These are phyloP conservation scores for Basidiobolus meristosporus DNA, from an alignment of 371 early-diverging fungal genomes.

Conservation along the genomic window DNA sequence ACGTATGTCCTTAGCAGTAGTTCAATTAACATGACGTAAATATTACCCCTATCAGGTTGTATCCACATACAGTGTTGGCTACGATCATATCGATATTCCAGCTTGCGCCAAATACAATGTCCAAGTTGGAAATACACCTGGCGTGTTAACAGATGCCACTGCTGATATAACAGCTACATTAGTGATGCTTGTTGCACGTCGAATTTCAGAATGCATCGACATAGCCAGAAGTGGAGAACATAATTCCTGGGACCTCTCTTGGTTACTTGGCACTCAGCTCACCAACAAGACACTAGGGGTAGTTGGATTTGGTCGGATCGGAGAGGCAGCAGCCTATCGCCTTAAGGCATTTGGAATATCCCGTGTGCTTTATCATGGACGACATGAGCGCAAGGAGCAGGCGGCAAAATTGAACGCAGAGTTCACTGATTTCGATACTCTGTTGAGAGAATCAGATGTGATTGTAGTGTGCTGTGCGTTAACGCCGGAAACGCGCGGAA, in stretches of 20 bases:
- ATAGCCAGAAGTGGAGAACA: conserved; percentile 13
- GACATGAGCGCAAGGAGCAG: conserved; percentile 14
- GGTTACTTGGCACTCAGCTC: conserved; percentile 34
- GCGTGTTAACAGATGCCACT: conserved; percentile 72
- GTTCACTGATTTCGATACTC: conserved; percentile 21
- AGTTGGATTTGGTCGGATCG: conserved; percentile 73
- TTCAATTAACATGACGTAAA: no score
- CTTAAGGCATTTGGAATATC: conserved; percentile 45
- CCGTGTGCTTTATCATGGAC: conserved; percentile 27
- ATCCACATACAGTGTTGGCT: conserved; percentile 63
- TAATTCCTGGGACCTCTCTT: conserved; percentile 43
- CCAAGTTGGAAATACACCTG: conserved; percentile 65
- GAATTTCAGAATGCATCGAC: conserved; percentile 3
- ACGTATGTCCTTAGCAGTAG: no score
- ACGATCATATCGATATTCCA: conserved; percentile 54
- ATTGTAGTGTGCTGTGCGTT: conserved; percentile 56
- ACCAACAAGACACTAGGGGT: conserved; percentile 53
- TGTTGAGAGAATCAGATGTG: conserved; percentile 45
- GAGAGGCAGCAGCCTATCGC: conserved; percentile 46
- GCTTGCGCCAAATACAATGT: conserved; percentile 23
- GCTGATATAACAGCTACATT: conserved; percentile 64
- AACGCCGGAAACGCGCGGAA: conserved; percentile 38
- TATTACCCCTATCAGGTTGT: conserved; percentile 22
- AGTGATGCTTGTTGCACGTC: conserved; percentile 47
- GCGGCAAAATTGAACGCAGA: conserved; percentile 14